Evolutionary conservation across 2,329 filamentous ascomycete genomes (phyloP), one percentile per base, ranked within the genome.

Genomic region (Hymenoscyphus albidus): DNA sequence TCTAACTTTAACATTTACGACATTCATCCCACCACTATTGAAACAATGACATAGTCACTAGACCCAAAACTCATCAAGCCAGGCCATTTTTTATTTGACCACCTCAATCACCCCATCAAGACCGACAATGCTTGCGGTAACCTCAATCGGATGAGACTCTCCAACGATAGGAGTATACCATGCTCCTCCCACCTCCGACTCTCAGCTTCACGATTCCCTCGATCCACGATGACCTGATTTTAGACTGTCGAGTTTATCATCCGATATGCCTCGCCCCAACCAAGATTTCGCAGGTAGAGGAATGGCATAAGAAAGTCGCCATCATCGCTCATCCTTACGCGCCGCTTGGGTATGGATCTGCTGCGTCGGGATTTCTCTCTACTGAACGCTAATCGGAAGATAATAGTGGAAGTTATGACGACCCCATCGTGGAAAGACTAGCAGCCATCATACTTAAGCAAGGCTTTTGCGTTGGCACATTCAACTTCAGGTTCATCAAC

Each of bases 291-390:
- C 68, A 72, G 18, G 31, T 69, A 12, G 60, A 61, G 5, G 54
- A 60, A 67, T 79, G 76, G 77, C 73, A 65, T 58, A 79, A 76
- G 65, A 80, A 77, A 66, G 85, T 82, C 3, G 87, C 87, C 0
- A 81, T 97, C 3, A 79, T 98, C 48, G 93, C 93, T 13, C 95
- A 98, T 76, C 94, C 95, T 0, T 98, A 98, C 74, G 92, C 92
- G 40, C 88, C 92, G 0, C 80, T 98, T 61, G 95, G 95, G 62
- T 64, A 48, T 32, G 62, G 18, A n/a, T 27, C n/a, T 16, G 7
- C 16, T 18, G 14, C 16, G 3, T 7, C 44, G 31, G 27, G 13
- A 22, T 14, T 3, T n/a, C 5, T 38, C 35, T 16, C 22, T 16
- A 59, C 12, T 4, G 95, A 94, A 5, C n/a, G 44, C 62, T 63